Conservation (phyloP, 2,329 filamentous ascomycete genomes). For the Verticillium zaregamsianum region DNA sequence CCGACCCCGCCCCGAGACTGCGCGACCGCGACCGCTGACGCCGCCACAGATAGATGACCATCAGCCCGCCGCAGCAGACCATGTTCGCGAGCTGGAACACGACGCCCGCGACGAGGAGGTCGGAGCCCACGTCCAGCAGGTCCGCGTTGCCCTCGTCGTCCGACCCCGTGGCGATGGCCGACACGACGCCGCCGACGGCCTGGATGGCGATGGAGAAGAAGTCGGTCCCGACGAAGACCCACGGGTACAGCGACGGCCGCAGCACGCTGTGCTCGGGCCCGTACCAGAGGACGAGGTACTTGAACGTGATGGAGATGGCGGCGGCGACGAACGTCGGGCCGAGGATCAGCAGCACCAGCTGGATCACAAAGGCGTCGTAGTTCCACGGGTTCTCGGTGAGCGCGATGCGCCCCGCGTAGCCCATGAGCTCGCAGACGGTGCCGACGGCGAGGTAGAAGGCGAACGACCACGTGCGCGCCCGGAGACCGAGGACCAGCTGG, state of each 20-base stretch:
- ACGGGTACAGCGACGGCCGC: conserved; percentile 38
- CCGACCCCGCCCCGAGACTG: neutral
- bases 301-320: conserved; percentile 40
- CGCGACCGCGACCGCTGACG: neutral
- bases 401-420: neutral
- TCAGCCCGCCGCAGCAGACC: conserved; percentile 14
- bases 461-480: neutral
- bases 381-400: conserved; percentile 32
- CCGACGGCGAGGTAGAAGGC: neutral
- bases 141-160: neutral
- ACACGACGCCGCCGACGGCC: conserved; percentile 13
- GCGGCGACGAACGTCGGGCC: conserved; percentile 39
- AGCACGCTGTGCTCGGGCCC: conserved; percentile 34
- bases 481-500: neutral
- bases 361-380: conserved; percentile 33
- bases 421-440: neutral
- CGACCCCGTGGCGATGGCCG: neutral
- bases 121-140: neutral
- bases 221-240: conserved; percentile 46
- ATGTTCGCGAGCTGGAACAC: conserved; percentile 21
- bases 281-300: conserved; percentile 38
- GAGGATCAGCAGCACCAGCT: conserved; percentile 21
- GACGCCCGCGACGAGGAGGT: conserved; percentile 17
- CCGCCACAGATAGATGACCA: conserved; percentile 7
- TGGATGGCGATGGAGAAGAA: conserved; percentile 30